Evolutionary conservation across 768 basidiomycete species (phyloP).

Genomic region (Phylloporus arenicola): DNA sequence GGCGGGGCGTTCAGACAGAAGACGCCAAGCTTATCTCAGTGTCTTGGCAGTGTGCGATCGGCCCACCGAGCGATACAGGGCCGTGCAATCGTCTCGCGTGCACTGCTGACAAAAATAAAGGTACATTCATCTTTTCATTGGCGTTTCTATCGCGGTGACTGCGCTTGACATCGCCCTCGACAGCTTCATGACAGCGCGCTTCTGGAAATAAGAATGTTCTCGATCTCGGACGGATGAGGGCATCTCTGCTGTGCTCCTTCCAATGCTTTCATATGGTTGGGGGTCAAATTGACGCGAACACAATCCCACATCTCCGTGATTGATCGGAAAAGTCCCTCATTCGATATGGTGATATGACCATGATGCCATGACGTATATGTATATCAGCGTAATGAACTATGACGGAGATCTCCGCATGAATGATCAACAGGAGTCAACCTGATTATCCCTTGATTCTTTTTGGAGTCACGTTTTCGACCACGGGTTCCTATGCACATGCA

Average conservation of each 20-base stretch:
- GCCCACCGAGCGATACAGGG: background rate
- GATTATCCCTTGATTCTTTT: background rate
- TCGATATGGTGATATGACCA: background rate
- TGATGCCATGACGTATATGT: background rate
- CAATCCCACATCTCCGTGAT: background rate
- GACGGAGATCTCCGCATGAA: background rate
- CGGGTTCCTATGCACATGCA: background rate
- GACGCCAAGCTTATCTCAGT: background rate
- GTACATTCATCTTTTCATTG: background rate
- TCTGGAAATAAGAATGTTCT: background rate
- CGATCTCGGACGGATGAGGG: background rate
- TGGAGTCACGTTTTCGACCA: no score
- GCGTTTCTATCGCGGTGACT: background rate
- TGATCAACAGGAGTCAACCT: background rate
- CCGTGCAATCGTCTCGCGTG: background rate
- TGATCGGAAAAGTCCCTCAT: background rate
- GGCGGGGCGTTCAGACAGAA: background rate
- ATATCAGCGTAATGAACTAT: background rate
- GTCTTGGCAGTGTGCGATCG: background rate
- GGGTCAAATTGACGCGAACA: background rate
- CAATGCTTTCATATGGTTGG: background rate
- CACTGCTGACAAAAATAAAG: background rate
- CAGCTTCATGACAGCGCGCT: background rate
- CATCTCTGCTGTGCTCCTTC: background rate
- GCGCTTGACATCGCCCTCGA: background rate